Conservation (phyloP, 2,329 filamentous ascomycete species). For the Verticillium alfalfae region DNA sequence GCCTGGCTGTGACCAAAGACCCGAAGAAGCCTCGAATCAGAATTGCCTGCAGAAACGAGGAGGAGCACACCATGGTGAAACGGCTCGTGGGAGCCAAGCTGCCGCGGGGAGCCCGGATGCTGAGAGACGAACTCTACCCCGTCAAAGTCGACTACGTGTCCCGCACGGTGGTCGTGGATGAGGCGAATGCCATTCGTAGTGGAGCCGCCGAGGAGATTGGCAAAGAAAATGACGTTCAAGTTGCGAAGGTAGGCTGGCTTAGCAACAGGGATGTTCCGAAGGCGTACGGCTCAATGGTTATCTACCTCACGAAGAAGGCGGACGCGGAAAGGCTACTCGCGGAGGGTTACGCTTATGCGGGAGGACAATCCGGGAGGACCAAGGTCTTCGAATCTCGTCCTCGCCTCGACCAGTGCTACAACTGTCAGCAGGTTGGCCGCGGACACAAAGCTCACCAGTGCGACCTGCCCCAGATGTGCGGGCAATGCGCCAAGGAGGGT, state of each 20-base stretch:
- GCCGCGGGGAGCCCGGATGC: constrained; percentile 10
- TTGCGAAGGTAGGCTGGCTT: constrained; percentile 17
- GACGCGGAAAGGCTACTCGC: constrained; percentile 11
- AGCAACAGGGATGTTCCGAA: constrained; percentile 14
- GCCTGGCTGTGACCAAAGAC: background rate
- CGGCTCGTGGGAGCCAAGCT: constrained; percentile 8
- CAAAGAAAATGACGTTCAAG: constrained; percentile 15
- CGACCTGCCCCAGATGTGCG: constrained; percentile 15
- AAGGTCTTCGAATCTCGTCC: constrained; percentile 13
- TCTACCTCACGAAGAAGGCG: constrained; percentile 13
- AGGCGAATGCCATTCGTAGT: constrained; percentile 9
- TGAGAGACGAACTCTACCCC: constrained; percentile 15
- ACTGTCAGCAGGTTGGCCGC: constrained; percentile 18
- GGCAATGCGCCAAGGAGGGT: constrained; percentile 10
- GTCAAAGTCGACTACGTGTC: constrained; percentile 17
- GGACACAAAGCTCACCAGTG: constrained; percentile 19
- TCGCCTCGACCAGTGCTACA: constrained; percentile 20
- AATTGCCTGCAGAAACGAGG: constrained; percentile 1
- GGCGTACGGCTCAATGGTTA: constrained; percentile 17
- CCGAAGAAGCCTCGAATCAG: constrained; percentile 1
- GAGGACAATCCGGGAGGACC: constrained; percentile 13
- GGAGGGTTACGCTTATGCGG: constrained; percentile 15
- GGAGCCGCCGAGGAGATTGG: constrained; percentile 11
- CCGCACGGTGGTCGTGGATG: constrained; percentile 13
- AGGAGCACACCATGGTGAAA: constrained; percentile 5